Percentiles rank a stretch among this genome's conserved stretches.
Conservation (phyloP, 139 green algal genomes). For the Eudorina sp. region DNA sequence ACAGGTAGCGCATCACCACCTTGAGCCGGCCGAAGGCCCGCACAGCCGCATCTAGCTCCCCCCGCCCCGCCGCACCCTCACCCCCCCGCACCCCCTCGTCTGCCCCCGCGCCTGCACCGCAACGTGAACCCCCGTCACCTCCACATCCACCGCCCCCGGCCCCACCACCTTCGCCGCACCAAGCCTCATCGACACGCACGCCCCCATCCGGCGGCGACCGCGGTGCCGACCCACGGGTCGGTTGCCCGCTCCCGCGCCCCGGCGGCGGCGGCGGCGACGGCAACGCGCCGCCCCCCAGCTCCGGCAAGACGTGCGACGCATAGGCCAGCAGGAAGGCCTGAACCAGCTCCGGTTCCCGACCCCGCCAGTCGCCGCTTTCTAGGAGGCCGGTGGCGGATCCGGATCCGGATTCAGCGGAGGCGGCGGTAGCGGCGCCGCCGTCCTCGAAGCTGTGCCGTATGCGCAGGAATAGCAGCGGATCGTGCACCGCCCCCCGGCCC, state of each 20-base stretch:
- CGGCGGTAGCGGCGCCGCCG: neutral
- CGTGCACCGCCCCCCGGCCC: conserved; percentile 67
- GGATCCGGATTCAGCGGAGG: no score
- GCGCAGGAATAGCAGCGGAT: conserved; percentile 76
- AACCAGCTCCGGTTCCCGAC: conserved; percentile 13
- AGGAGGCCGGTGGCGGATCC: no score
- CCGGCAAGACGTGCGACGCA: neutral
- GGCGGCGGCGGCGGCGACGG: neutral
- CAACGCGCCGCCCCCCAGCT: no score
- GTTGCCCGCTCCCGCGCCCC: neutral
- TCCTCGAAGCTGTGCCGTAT: conserved; percentile 52
- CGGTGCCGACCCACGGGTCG: neutral
- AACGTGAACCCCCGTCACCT: no score
- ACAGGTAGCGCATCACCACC: conserved; percentile 56
- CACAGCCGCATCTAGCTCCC: neutral
- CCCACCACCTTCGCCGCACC: no score
- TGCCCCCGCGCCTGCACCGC: no score
- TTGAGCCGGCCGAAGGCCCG: neutral
- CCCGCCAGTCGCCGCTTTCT: neutral
- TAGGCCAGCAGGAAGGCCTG: conserved; percentile 26
- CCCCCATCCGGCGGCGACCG: neutral
- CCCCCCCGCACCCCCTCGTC: neutral
- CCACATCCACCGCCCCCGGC: no score
- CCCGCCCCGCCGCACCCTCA: neutral
- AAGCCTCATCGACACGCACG: no score